Conservation (phyloP, 1,284 basidiomycete species). For the Xerocomus nothofagi region DNA sequence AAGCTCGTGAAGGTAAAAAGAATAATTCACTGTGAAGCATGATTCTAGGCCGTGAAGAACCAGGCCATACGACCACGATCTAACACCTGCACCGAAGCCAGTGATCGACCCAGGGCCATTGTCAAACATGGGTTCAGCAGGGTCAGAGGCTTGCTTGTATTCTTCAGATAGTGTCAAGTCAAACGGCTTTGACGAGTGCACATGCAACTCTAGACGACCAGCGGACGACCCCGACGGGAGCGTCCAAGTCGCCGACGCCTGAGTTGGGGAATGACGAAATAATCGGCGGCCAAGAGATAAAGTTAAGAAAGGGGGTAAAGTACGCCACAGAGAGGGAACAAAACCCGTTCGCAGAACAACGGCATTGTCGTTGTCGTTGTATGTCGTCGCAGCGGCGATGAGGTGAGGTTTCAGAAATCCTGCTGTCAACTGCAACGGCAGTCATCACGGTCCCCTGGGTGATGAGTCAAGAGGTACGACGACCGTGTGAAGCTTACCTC, state of each 20-base stretch:
- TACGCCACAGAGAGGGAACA: slow-evolving; percentile 29
- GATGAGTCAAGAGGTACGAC: slow-evolving; percentile 23
- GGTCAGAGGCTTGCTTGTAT: slow-evolving; percentile 15
- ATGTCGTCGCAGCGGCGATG: slow-evolving; percentile 40
- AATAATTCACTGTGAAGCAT: slow-evolving; percentile 33
- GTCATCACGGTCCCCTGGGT: slow-evolving; percentile 9
- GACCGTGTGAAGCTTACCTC: slow-evolving; percentile 40
- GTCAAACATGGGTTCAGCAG: slow-evolving; percentile 23
- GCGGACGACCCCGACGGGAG: slow-evolving; percentile 25
- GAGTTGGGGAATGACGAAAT: slow-evolving; percentile 33
- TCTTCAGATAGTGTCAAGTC: slow-evolving; percentile 33
- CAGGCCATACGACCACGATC: slow-evolving; percentile 35
- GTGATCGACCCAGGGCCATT: slow-evolving; percentile 33
- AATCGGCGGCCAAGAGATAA: slow-evolving; percentile 35
- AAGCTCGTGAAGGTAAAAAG: slow-evolving; percentile 32
- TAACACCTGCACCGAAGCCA: slow-evolving; percentile 33
- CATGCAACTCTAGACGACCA: slow-evolving; percentile 31
- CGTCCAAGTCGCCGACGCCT: slow-evolving; percentile 31
- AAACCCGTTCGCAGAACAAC: slow-evolving; percentile 27
- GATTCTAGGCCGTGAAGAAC: slow-evolving; percentile 32
- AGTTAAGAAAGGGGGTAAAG: slow-evolving; percentile 33
- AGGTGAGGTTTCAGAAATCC: slow-evolving; percentile 39
- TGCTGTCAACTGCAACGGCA: slow-evolving; percentile 30
- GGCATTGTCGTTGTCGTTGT: slow-evolving; percentile 34
- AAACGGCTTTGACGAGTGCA: slow-evolving; percentile 35